Conservation (phyloP, 768 basidiomycete species). For the Boletus edulis region DNA sequence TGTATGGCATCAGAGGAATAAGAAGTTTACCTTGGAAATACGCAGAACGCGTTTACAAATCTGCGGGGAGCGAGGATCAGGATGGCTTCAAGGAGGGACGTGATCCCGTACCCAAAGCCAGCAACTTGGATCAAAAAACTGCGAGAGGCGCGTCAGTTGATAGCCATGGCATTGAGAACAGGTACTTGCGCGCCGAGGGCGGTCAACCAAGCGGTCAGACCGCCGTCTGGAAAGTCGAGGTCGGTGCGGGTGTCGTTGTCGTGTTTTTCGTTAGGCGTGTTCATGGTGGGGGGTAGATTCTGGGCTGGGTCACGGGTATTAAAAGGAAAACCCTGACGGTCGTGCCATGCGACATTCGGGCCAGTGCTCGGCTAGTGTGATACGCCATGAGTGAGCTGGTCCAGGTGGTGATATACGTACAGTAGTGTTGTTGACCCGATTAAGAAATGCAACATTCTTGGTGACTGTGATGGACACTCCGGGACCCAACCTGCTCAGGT, state of each 20-base stretch:
- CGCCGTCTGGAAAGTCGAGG: conserved; percentile 22
- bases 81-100: background rate
- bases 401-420: no score
- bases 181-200: conserved; percentile 23
- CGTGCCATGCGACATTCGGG: background rate
- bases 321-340: background rate
- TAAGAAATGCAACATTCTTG: background rate
- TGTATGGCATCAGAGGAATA: background rate
- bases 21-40: conserved; percentile 36
- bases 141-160: background rate
- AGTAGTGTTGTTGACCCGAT: conserved; percentile 4
- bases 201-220: conserved; percentile 24
- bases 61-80: conserved; percentile 14
- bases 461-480: conserved; percentile 1
- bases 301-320: background rate
- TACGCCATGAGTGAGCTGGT: background rate
- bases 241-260: background rate
- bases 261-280: background rate
- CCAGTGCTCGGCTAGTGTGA: conserved; percentile 6
- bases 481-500: background rate
- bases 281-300: background rate
- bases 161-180: background rate
- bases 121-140: conserved; percentile 38
- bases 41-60: conserved; percentile 37
- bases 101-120: conserved; percentile 33